These are phyloP conservation scores for Borealophlyctis nickersoniae DNA, from an alignment of 192 early-diverging fungal genomes.

Conservation along the genomic window DNA sequence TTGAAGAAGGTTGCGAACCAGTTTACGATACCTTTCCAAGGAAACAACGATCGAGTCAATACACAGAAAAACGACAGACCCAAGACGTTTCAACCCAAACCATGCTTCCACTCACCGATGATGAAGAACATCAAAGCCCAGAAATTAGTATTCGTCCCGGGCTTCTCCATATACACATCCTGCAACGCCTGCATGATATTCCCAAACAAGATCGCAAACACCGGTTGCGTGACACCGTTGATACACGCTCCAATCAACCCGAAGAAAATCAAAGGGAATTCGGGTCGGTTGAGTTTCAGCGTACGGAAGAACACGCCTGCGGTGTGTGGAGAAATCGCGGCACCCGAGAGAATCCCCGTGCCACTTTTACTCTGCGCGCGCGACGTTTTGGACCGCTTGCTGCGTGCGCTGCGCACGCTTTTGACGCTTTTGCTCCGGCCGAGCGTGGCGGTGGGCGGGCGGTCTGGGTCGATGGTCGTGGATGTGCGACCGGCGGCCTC, in stretches of 20 bases:
- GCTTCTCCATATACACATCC: slow-evolving; percentile 1
- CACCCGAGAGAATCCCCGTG: no score
- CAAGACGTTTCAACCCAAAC: no score
- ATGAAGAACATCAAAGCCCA: slow-evolving; percentile 60
- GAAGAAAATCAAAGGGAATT: slow-evolving; percentile 41
- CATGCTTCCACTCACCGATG: slow-evolving; percentile 49
- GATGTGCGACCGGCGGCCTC: slow-evolving; percentile 46
- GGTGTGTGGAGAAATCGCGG: neutral
- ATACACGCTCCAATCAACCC: slow-evolving; percentile 61
- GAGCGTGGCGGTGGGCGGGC: neutral
- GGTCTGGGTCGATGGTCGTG: no score
- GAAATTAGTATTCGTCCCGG: slow-evolving; percentile 37
- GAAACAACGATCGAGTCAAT: neutral
- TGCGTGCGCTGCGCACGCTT: slow-evolving; percentile 3
- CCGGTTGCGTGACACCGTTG: slow-evolving; percentile 73
- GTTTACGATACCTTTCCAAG: slow-evolving; percentile 34
- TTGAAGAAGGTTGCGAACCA: slow-evolving; percentile 54
- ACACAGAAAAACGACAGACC: no score
- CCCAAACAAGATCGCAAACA: slow-evolving; percentile 64
- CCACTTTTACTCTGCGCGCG: neutral
- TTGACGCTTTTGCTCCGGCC: slow-evolving; percentile 10
- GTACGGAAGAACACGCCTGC: slow-evolving; percentile 25
- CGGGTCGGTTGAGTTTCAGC: slow-evolving; percentile 39
- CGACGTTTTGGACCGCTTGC: neutral
- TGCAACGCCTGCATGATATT: slow-evolving; percentile 36